Evolutionary conservation across 768 basidiomycete species (phyloP).

Genomic region (Boletus tomentosulus): DNA sequence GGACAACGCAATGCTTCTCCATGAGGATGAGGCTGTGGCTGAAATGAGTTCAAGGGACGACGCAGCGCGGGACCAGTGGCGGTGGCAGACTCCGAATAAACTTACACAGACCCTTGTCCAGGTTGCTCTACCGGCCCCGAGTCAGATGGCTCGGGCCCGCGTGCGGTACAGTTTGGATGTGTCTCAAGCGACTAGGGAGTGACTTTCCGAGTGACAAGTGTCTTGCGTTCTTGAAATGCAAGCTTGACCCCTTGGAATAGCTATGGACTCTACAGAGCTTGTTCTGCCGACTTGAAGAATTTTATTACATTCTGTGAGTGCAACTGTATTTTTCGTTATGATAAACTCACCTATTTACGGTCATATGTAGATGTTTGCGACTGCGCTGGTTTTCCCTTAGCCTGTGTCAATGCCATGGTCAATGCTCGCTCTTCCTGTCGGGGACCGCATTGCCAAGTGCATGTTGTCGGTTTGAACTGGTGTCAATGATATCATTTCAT

Average conservation of each 20-base stretch:
- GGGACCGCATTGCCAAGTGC: no score
- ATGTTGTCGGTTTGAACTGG: no score
- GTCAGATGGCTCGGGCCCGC: not conserved
- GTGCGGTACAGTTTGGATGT: not conserved
- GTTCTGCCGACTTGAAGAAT: not conserved
- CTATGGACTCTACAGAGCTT: no score
- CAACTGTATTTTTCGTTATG: not conserved
- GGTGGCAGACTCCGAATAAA: not conserved
- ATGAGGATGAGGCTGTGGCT: not conserved
- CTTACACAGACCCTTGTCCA: not conserved
- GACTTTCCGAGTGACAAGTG: not conserved
- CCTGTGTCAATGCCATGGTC: no score
- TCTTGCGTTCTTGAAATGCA: not conserved
- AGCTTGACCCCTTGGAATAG: not conserved
- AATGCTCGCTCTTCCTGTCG: no score
- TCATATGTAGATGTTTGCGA: not conserved
- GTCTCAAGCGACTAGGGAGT: not conserved
- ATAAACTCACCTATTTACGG: not conserved
- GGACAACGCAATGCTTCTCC: not conserved
- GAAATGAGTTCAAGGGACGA: slow-evolving; percentile 6
- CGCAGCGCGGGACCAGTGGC: not conserved
- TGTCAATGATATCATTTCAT: no score
- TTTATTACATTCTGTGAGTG: not conserved
- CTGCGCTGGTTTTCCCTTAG: not conserved
- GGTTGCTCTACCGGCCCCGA: not conserved